Evolutionary conservation across 2,329 filamentous ascomycete species (phyloP).

Genomic region (Ascochyta pisi): DNA sequence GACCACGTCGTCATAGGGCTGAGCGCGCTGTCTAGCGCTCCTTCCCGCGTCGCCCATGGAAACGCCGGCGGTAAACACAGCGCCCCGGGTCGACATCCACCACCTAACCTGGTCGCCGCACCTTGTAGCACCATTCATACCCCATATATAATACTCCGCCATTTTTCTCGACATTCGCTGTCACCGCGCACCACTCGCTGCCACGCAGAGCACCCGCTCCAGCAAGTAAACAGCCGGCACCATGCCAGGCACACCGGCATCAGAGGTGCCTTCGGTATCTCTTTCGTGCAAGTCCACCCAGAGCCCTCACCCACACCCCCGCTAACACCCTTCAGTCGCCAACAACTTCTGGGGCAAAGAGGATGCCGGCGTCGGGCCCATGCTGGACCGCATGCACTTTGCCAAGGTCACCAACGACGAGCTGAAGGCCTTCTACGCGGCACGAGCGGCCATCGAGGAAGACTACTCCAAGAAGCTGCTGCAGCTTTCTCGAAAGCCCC

Average conservation of each 20-base stretch:
- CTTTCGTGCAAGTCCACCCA: slow-evolving; percentile 66
- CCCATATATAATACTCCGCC: slow-evolving; percentile 19
- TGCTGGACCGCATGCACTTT: slow-evolving; percentile 92
- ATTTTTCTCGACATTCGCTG: slow-evolving; percentile 27
- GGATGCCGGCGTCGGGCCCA: slow-evolving; percentile 89
- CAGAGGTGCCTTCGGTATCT: slow-evolving; percentile 68
- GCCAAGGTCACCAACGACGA: slow-evolving; percentile 92
- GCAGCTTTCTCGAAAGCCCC: slow-evolving; percentile 82
- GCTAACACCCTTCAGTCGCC: slow-evolving; percentile 70
- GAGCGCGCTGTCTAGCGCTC: slow-evolving; percentile 24
- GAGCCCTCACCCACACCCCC: slow-evolving; percentile 11
- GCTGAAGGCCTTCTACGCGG: slow-evolving; percentile 87
- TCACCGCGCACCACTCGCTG: slow-evolving; percentile 16
- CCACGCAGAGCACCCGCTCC: slow-evolving; percentile 27
- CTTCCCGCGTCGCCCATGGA: slow-evolving; percentile 34
- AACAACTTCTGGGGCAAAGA: slow-evolving; percentile 99
- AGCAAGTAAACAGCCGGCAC: slow-evolving; percentile 41
- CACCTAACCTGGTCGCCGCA: slow-evolving; percentile 31
- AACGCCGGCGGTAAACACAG: slow-evolving; percentile 32
- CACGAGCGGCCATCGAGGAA: slow-evolving; percentile 91
- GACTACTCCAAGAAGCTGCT: slow-evolving; percentile 92
- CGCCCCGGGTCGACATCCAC: slow-evolving; percentile 17
- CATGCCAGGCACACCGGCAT: slow-evolving; percentile 66
- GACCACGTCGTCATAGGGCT: slow-evolving; percentile 24
- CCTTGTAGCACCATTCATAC: slow-evolving; percentile 18